phyloP scores from a whole-genome alignment of 139 green algal species.

The Desmodesmus armatus region DNA sequence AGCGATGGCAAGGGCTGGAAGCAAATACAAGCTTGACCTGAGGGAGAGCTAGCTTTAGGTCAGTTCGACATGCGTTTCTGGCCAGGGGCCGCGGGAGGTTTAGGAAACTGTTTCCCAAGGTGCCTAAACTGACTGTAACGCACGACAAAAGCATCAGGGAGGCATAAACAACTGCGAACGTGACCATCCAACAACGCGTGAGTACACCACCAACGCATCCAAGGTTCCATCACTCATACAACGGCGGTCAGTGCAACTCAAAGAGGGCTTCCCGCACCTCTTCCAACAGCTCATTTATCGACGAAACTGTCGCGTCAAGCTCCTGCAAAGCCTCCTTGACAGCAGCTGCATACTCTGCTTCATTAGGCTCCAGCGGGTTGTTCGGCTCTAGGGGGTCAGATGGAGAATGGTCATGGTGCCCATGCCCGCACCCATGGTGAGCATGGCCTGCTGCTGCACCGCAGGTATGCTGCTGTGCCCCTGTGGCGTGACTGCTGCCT shows the following conservation, averaged over 20 bases:
- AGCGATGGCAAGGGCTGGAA: too few relatives aligned
- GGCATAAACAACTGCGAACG: neutral
- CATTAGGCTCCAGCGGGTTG: slow-evolving; percentile 13
- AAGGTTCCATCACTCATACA: neutral
- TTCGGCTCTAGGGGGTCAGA: slow-evolving; percentile 14
- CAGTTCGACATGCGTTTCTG: too few relatives aligned
- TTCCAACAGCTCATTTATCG: slow-evolving; percentile 42
- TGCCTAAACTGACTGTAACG: neutral
- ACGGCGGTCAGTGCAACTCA: neutral
- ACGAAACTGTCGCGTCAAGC: slow-evolving; percentile 11
- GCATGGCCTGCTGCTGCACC: too few relatives aligned
- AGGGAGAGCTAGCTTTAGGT: too few relatives aligned
- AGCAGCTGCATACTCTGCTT: slow-evolving; percentile 35
- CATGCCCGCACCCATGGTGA: neutral
- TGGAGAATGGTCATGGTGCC: neutral
- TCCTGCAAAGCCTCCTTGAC: slow-evolving; percentile 38
- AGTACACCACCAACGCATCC: neutral
- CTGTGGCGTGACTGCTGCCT: neutral
- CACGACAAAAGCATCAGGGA: neutral
- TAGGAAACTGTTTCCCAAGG: neutral
- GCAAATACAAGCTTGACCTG: too few relatives aligned
- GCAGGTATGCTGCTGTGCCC: slow-evolving; percentile 13
- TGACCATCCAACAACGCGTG: neutral
- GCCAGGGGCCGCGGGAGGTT: neutral
- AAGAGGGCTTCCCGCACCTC: slow-evolving; percentile 20